Evolutionary conservation across 192 early-diverging fungal species (phyloP).

Genomic region (Gigaspora rosea): DNA sequence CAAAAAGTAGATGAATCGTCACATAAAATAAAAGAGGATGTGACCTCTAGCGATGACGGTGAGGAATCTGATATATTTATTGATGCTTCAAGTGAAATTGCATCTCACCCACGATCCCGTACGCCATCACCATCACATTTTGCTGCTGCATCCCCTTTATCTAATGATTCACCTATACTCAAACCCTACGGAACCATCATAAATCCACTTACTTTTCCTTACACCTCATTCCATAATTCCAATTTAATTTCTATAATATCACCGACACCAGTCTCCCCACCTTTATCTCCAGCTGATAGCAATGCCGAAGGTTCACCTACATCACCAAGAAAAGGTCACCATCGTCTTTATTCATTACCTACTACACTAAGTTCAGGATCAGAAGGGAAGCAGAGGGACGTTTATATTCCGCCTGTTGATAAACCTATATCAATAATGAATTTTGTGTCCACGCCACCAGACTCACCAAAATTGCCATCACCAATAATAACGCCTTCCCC

Average conservation of each 20-base stretch:
- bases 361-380: too few relatives aligned
- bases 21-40: neutral
- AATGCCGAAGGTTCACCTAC: neutral
- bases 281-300: constrained; percentile 5
- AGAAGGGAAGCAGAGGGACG: constrained; percentile 2
- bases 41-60: constrained; percentile 15
- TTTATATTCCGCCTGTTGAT: neutral
- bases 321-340: too few relatives aligned
- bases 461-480: constrained; percentile 9
- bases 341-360: too few relatives aligned
- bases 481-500: neutral
- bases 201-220: neutral
- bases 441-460: constrained; percentile 22
- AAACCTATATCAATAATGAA: neutral
- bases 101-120: constrained; percentile 13
- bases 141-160: neutral
- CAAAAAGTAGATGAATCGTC: constrained; percentile 4
- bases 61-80: constrained; percentile 26
- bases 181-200: constrained; percentile 22
- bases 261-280: neutral
- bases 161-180: constrained; percentile 10
- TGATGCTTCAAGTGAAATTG: constrained; percentile 9
- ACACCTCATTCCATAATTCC: neutral
- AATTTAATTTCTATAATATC: neutral
- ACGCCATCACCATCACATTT: constrained; percentile 18